Percentiles rank a stretch among this genome's conserved stretches.
Conservation (phyloP, 306 rosid genomes). For the Cucurbita pepo region DNA sequence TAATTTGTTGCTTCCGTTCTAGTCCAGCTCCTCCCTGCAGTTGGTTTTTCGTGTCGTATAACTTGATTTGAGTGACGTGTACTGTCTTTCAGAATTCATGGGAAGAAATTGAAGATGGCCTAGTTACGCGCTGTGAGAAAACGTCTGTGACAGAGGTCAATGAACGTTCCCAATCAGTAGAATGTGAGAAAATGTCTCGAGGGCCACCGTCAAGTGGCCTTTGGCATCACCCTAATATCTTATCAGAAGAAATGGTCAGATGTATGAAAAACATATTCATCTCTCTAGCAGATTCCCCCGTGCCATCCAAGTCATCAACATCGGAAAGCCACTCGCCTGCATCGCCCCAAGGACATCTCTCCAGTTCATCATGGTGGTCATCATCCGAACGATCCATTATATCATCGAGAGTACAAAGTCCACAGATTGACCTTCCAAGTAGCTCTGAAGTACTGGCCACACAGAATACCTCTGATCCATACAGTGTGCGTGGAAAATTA, state of each 20-base stretch:
- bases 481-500: slow-evolving; percentile 45
- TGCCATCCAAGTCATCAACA: slow-evolving; percentile 19
- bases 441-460: slow-evolving; percentile 42
- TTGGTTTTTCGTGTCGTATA: not conserved
- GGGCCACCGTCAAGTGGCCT: slow-evolving; percentile 35
- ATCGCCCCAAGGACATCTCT: slow-evolving; percentile 52
- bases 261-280: slow-evolving; percentile 68
- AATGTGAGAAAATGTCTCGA: slow-evolving; percentile 22
- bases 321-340: slow-evolving; percentile 32
- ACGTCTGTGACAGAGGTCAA: slow-evolving; percentile 11
- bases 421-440: slow-evolving; percentile 36
- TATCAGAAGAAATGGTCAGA: slow-evolving; percentile 65
- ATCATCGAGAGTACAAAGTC: slow-evolving; percentile 45
- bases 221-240: slow-evolving; percentile 51
- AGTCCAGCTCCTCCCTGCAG: not conserved
- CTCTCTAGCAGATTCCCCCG: slow-evolving; percentile 45
- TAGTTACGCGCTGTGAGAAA: slow-evolving; percentile 15
- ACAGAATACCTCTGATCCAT: slow-evolving; percentile 51
- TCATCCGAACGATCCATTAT: slow-evolving; percentile 48
- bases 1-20: not conserved
- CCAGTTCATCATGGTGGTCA: slow-evolving; percentile 60
- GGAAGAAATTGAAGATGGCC: slow-evolving; percentile 5
- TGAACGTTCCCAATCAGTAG: slow-evolving; percentile 17
- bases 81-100: not conserved
- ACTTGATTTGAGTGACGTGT: not conserved